phyloP scores from a whole-genome alignment of 768 basidiomycete genomes.

The Calvatia gigantea region DNA sequence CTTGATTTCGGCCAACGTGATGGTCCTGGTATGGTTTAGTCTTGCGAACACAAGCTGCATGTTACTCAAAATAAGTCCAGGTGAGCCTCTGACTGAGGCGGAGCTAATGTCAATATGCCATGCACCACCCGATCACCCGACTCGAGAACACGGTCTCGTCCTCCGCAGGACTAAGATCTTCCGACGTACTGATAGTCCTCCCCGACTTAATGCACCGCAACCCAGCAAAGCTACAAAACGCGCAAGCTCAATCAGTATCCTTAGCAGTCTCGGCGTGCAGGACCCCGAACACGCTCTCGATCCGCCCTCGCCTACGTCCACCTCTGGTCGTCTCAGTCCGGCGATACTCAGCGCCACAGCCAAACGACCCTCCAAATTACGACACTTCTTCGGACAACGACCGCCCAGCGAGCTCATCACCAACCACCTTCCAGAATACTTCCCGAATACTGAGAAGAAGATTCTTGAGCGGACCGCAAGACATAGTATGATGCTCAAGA shows the following conservation, averaged over 20 bases:
- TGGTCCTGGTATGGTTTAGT: conserved; percentile 44
- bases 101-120: conserved; percentile 84
- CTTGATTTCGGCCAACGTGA: conserved; percentile 57
- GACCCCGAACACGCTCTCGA: conserved; percentile 69
- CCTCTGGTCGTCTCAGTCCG: conserved; percentile 21
- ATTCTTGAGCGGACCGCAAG: conserved; percentile 84
- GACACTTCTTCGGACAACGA: conserved; percentile 97
- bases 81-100: conserved; percentile 72
- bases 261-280: conserved; percentile 90
- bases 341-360: conserved; percentile 30
- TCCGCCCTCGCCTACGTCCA: conserved; percentile 49
- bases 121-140: conserved; percentile 71
- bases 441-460: conserved; percentile 91
- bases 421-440: conserved; percentile 90
- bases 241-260: conserved; percentile 91
- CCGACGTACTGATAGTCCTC: conserved; percentile 39
- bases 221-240: conserved; percentile 69
- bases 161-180: conserved; percentile 47
- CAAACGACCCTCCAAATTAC: conserved; percentile 67
- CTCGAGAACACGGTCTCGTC: conserved; percentile 75
- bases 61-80: conserved; percentile 32
- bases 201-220: conserved; percentile 31
- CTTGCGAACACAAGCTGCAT: neutral
- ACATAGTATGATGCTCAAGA: conserved; percentile 75
- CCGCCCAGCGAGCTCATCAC: conserved; percentile 98